Evolutionary conservation across 441 rosid species (phyloP).

Genomic region (Aquilaria agallochum): DNA sequence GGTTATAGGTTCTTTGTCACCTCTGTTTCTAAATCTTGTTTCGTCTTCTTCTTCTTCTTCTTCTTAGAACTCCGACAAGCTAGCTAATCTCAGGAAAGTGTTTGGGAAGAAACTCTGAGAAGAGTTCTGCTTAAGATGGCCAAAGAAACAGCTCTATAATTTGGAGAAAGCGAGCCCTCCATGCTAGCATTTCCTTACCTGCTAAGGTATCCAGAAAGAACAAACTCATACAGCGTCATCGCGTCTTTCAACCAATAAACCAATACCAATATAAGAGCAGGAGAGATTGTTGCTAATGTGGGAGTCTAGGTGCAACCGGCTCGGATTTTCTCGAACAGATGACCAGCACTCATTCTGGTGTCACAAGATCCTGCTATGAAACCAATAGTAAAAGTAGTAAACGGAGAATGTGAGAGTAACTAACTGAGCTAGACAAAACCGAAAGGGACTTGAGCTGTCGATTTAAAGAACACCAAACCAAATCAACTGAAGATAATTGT

Average conservation of each 20-base stretch:
- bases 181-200: slow-evolving; percentile 43
- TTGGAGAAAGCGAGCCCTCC: slow-evolving; percentile 49
- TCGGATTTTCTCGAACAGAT: slow-evolving; percentile 24
- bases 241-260: neutral
- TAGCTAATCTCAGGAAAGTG: slow-evolving; percentile 44
- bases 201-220: slow-evolving; percentile 36
- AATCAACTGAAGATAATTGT: neutral
- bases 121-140: slow-evolving; percentile 61
- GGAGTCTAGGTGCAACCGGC: slow-evolving; percentile 63
- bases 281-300: slow-evolving; percentile 58
- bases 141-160: slow-evolving; percentile 41
- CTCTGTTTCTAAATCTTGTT: slow-evolving; percentile 8
- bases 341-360: too few species aligned
- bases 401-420: slow-evolving; percentile 30
- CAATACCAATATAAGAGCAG: slow-evolving; percentile 31
- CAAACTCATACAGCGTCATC: too few species aligned
- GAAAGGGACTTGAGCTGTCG: slow-evolving; percentile 23
- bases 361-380: too few species aligned
- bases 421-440: neutral
- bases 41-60: neutral
- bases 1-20: too few species aligned
- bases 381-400: slow-evolving; percentile 34
- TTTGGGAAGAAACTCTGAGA: slow-evolving; percentile 71
- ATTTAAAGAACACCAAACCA: neutral
- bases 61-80: slow-evolving; percentile 55